Evolutionary conservation across 768 basidiomycete species (phyloP).

Genomic region (Leccinum boreale): DNA sequence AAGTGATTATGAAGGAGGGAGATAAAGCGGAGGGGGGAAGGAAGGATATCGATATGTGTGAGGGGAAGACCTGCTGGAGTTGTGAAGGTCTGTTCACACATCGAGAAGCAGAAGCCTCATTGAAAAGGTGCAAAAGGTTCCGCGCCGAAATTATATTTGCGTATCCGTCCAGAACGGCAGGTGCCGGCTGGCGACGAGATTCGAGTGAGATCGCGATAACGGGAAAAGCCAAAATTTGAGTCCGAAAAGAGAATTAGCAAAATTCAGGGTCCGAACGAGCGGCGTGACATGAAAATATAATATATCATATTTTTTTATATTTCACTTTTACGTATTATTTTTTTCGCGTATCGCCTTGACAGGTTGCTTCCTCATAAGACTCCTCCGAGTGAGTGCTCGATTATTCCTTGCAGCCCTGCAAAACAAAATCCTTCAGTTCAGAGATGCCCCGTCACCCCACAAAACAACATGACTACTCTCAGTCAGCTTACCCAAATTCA

Average conservation of each 20-base stretch:
- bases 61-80: slow-evolving; percentile 8
- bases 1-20: not conserved
- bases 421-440: slow-evolving; percentile 1
- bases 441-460: slow-evolving; percentile 31
- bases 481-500: slow-evolving; percentile 11
- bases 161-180: slow-evolving; percentile 26
- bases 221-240: slow-evolving; percentile 34
- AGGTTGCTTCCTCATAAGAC: slow-evolving; percentile 35
- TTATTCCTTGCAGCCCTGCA: slow-evolving; percentile 29
- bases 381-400: slow-evolving; percentile 23
- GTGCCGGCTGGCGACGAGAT: slow-evolving; percentile 30
- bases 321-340: slow-evolving; percentile 36
- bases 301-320: slow-evolving; percentile 21
- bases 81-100: slow-evolving; percentile 15
- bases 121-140: slow-evolving; percentile 21
- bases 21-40: not conserved
- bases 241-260: slow-evolving; percentile 23
- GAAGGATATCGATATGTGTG: slow-evolving; percentile 11
- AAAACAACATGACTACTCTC: slow-evolving; percentile 28
- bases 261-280: slow-evolving; percentile 34
- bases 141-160: slow-evolving; percentile 32
- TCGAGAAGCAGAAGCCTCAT: slow-evolving; percentile 8
- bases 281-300: slow-evolving; percentile 23
- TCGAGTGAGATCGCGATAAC: slow-evolving; percentile 29
- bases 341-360: slow-evolving; percentile 36